A percentile compares a stretch with the other conserved stretches of the same genome.
Conservation (phyloP, 257 asterid genomes). For the Solanum sparsipilum region DNA sequence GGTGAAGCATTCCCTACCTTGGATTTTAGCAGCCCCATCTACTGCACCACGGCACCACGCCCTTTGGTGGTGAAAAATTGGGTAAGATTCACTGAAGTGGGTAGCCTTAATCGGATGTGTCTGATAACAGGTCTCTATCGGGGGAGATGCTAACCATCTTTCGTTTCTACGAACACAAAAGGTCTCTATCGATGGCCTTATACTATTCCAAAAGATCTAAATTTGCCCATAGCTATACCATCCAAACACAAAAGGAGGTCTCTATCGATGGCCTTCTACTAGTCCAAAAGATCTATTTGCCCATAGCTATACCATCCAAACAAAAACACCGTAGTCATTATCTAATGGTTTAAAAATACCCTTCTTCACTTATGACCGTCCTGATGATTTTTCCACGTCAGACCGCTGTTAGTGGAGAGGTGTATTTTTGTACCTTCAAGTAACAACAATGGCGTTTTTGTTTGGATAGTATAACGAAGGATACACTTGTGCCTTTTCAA, state of each 20-base stretch:
- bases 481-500: not conserved
- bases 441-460: not conserved
- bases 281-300: no score
- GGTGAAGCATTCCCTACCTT: not conserved
- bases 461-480: not conserved
- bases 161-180: not conserved
- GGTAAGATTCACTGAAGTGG: not conserved
- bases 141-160: not conserved
- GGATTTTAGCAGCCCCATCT: not conserved
- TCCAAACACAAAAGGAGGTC: no score
- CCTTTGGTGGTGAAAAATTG: not conserved
- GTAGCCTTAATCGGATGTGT: not conserved
- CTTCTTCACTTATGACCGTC: fast-evolving
- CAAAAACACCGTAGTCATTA: not conserved
- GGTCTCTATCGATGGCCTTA: not conserved
- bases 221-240: not conserved
- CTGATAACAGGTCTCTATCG: not conserved
- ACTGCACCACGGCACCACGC: not conserved
- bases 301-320: not conserved
- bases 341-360: not conserved
- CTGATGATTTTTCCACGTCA: no score
- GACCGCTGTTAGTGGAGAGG: no score
- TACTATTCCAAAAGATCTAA: not conserved
- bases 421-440: no score
- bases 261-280: not conserved